Evolutionary conservation across 139 green algal species (phyloP).

Genomic region (Mesotaenium endlicherianum): DNA sequence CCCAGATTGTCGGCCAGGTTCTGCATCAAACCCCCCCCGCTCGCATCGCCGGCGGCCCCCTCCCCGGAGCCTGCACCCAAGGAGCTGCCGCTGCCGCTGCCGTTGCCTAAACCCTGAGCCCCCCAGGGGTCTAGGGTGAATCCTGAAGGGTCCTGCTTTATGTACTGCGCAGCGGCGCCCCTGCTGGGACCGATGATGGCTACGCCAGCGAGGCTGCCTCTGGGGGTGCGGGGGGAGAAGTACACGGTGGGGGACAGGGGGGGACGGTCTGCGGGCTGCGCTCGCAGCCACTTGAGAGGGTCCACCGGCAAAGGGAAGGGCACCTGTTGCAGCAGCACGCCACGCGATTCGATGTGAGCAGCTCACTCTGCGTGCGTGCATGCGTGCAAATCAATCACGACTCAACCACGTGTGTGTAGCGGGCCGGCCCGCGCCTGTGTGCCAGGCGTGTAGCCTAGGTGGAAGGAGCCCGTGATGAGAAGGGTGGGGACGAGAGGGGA

Average conservation of each 20-base stretch:
- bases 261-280: not conserved
- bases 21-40: not conserved
- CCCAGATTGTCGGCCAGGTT: too few relatives aligned
- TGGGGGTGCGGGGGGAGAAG: constrained; percentile 14
- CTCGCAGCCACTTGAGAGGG: not conserved
- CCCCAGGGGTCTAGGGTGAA: too few relatives aligned
- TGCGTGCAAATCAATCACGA: not conserved
- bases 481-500: not conserved
- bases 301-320: not conserved
- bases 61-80: not conserved
- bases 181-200: not conserved
- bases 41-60: not conserved
- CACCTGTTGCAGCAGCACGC: not conserved
- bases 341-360: not conserved
- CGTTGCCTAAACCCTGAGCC: not conserved
- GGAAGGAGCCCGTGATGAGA: not conserved
- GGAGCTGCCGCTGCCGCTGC: constrained; percentile 1
- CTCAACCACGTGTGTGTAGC: not conserved
- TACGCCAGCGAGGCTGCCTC: not conserved
- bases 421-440: not conserved
- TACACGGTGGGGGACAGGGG: constrained; percentile 21
- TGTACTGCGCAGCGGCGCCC: too few relatives aligned
- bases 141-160: too few relatives aligned
- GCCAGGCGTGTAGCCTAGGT: not conserved
- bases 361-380: not conserved